Evolutionary conservation across 345 rosid species (phyloP), one percentile per base, ranked within the genome.

Genomic region (Streptanthus diversifolius): DNA sequence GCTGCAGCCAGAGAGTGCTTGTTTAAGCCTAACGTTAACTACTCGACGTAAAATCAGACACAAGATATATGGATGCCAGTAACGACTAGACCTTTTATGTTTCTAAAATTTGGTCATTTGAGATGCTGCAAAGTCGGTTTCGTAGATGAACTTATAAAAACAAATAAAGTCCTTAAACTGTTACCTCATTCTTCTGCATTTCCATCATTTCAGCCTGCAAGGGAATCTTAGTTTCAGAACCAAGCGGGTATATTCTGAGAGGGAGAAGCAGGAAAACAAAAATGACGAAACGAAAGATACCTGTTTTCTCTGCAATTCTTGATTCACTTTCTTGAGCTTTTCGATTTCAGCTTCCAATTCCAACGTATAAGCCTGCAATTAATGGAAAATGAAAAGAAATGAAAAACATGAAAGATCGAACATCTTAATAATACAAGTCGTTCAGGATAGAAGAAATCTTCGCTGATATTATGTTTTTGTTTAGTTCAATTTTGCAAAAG

Each of bases 281-380:
- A 57, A 1, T 59, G 10, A 49, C 25, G 13, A 65, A 33, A n/a
- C 2, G n/a, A 66, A 60, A 66, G 14, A 15, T 71, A 89, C 99
- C 90, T 87, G 99, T 71, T 88, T 88, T 72, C 62, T 88, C 80
- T 57, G 82, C 80, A 95, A 64, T 63, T 92, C 93, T 79, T 85
- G 77, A 72, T 95, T 95, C 77, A 77, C 49, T 79, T 86, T 84
- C 80, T 92, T 91, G 8, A 92, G 87, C 79, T 86, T 88, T 59
- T 89, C 92, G 66, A 95, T 82, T 82, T 92, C 98, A 36, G 89
- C 90, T 86, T 95, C 99, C 74, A 95, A 84, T 76, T 95, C 98
- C 87, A 86, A 59, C 2, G 98, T 92, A 55, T 95, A 95, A n/a
- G 99, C 99, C 99, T 95, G 85, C 69, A 68, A 79, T 13, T 63